Evolutionary conservation across 805 yeast genomes (phyloP), one percentile per base, ranked within the genome.

Genomic region (Candida sakaeoensis): DNA sequence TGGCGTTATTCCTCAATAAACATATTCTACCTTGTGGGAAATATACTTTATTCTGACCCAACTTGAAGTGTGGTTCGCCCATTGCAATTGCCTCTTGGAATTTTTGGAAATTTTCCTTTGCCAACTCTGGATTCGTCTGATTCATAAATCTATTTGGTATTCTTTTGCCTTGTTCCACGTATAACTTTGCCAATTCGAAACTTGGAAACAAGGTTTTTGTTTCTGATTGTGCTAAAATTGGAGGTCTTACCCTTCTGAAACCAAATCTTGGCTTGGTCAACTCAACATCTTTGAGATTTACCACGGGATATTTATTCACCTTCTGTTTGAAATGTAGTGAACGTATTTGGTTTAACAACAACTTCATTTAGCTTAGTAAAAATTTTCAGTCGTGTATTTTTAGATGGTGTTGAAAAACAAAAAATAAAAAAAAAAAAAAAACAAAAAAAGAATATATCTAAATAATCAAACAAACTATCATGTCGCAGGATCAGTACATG

Each of bases 1-100:
- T 86, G n/a, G 98, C 96, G 54, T 85, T 85, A 31, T 97, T 96
- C 57, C 95, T 77, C 46, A 93, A 65, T 23, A 91, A 69, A 37
- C 85, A 78, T 27, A 91, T 71, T 46, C 91, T 72, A 1, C 95
- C 96, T 46, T 80, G 79, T 23, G 99, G 99, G 60, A 91, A 85
- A 58, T 79, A 90, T 8, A 85, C 70, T 47, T 84, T 71, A 48
- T 75, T 79, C 5, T 78, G 82, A 53, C 99, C 99, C 6, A 85
- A 77, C 29, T 70, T 71, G 75, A 88, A 91, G 68, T 89, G 96
- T 2, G 96, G 82, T 48, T 72, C 71, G 8, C 29, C 41, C 38
- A 63, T 63, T 19, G 73, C 79, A 31, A 83, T 72, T 43, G 80
- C 77, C 24, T 75, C 74, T 50, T 69, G 64, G 39, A 63, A 65